These are phyloP conservation scores for Saposhnikovia divaricata DNA, from an alignment of 129 eudicot genomes.

Conservation along the genomic window DNA sequence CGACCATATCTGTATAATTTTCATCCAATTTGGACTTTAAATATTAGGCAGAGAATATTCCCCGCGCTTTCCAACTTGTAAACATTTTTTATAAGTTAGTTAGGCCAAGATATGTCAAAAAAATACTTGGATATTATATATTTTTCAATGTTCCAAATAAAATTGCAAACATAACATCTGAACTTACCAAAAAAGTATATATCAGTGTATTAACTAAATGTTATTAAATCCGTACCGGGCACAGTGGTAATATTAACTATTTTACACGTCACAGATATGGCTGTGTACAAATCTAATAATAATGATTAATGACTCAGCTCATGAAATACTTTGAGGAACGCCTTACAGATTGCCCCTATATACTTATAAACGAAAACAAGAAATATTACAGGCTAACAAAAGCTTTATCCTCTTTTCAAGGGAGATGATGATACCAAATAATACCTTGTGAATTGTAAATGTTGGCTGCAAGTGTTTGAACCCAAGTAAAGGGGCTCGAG, in stretches of 20 bases:
- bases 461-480: slow-evolving; percentile 88
- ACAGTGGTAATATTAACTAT: not conserved
- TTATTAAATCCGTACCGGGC: too few species aligned
- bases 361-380: not conserved
- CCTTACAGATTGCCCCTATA: not conserved
- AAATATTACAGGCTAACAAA: not conserved
- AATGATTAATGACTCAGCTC: not conserved
- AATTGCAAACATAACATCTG: not conserved
- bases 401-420: not conserved
- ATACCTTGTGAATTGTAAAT: slow-evolving; percentile 95
- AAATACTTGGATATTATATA: not conserved
- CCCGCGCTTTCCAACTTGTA: not conserved
- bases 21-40: not conserved
- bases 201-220: not conserved
- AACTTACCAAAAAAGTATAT: not conserved
- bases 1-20: not conserved
- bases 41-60: not conserved
- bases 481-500: slow-evolving; percentile 95
- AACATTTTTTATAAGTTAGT: not conserved
- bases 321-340: not conserved
- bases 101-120: not conserved
- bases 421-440: slow-evolving; percentile 5
- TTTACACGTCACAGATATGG: not conserved
- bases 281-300: not conserved
- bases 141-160: not conserved